These are phyloP conservation scores for Ganoderma sp. DNA, from an alignment of 1,284 basidiomycete genomes.

Conservation along the genomic window DNA sequence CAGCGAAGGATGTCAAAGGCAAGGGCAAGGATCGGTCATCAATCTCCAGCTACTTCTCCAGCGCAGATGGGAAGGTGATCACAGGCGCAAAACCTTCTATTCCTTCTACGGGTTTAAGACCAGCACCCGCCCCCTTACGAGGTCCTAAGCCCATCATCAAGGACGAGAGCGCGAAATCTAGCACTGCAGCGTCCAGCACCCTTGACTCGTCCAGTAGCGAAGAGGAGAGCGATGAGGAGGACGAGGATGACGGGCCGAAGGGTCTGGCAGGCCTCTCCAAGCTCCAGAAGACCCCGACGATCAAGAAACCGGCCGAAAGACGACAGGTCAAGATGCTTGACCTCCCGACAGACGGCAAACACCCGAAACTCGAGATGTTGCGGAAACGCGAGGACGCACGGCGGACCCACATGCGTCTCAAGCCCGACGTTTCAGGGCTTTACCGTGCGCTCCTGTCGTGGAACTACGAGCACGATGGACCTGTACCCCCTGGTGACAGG, in stretches of 20 bases:
- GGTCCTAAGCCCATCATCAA: constrained; percentile 16
- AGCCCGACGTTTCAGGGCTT: constrained; percentile 82
- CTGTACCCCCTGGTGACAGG: constrained; percentile 57
- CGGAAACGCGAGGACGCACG: constrained; percentile 67
- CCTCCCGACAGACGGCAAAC: constrained; percentile 50
- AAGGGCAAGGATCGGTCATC: constrained; percentile 23
- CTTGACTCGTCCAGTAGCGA: constrained; percentile 44
- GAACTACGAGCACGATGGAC: constrained; percentile 78
- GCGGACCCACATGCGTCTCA: constrained; percentile 72
- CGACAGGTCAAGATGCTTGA: constrained; percentile 78
- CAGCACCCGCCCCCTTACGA: constrained; percentile 4
- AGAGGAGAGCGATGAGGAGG: constrained; percentile 55
- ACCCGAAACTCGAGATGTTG: constrained; percentile 54
- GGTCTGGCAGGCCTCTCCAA: constrained; percentile 69
- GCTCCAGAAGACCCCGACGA: constrained; percentile 65
- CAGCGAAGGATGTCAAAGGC: constrained; percentile 17
- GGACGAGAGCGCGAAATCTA: constrained; percentile 23
- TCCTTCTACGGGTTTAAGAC: constrained; percentile 17
- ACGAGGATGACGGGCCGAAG: constrained; percentile 61
- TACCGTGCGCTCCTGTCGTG: constrained; percentile 87
- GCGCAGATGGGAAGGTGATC: constrained; percentile 44
- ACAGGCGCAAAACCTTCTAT: constrained; percentile 5
- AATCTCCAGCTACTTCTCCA: constrained; percentile 43
- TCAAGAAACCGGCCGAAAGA: constrained; percentile 61
- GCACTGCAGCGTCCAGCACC: constrained; percentile 15